Evolutionary conservation across 2,329 filamentous ascomycete species (phyloP).

Genomic region (Byssochlamys sp.): DNA sequence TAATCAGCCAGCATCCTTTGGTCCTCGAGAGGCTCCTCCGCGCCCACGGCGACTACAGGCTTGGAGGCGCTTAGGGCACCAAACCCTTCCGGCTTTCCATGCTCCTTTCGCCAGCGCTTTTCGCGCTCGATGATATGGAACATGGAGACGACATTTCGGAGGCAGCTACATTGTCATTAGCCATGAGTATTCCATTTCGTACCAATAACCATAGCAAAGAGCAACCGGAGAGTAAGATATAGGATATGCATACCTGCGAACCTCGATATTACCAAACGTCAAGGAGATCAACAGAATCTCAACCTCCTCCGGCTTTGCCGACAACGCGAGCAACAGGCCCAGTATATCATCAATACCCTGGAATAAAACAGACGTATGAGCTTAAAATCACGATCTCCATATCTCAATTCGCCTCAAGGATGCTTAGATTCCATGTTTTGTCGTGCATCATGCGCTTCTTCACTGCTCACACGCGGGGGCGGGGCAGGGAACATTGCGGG

Average conservation of each 20-base stretch:
- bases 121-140: slow-evolving; percentile 91
- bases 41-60: slow-evolving; percentile 77
- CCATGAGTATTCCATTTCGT: neutral
- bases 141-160: slow-evolving; percentile 78
- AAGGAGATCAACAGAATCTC: slow-evolving; percentile 78
- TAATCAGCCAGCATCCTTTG: slow-evolving; percentile 71
- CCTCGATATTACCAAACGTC: slow-evolving; percentile 86
- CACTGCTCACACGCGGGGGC: neutral
- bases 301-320: slow-evolving; percentile 70
- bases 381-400: neutral
- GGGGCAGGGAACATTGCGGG: neutral
- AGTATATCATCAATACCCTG: slow-evolving; percentile 81
- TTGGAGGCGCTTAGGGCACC: slow-evolving; percentile 61
- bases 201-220: no score
- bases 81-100: slow-evolving; percentile 61
- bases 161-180: slow-evolving; percentile 49
- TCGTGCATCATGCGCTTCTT: neutral
- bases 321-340: slow-evolving; percentile 76
- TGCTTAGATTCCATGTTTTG: neutral
- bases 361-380: neutral
- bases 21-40: slow-evolving; percentile 75
- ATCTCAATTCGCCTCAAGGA: neutral
- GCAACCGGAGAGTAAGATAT: neutral
- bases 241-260: slow-evolving; percentile 55
- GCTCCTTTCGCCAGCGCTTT: slow-evolving; percentile 65